Evolutionary conservation across 257 asterid genomes (phyloP).

Genomic region (Eucommia ulmoides): DNA sequence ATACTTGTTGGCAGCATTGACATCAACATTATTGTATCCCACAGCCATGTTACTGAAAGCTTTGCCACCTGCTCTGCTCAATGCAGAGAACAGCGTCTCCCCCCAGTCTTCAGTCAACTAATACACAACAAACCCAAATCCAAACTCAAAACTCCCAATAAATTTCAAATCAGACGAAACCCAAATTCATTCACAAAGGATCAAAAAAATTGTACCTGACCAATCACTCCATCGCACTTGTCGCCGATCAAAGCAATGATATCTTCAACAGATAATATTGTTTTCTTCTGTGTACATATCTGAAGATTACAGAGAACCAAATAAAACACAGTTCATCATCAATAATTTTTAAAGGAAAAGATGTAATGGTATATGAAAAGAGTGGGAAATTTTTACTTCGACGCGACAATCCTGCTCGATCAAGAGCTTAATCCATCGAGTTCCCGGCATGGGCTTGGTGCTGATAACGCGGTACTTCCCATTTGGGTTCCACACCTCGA

Average conservation of each 20-base stretch:
- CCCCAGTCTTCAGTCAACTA: constrained; percentile 98
- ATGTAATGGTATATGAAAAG: neutral
- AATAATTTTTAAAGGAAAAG: neutral
- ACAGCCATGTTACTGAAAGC: constrained; percentile 99
- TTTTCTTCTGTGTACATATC: constrained; percentile 68
- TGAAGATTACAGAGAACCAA: neutral
- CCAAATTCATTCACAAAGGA: too few species aligned
- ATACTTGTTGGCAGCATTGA: constrained; percentile 67
- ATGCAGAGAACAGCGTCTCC: constrained; percentile 65
- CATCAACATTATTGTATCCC: constrained; percentile 91
- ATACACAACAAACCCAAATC: constrained; percentile 7
- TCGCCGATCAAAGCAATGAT: constrained; percentile 72
- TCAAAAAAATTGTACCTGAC: constrained; percentile 47
- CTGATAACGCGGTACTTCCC: constrained; percentile 86
- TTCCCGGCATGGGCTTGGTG: constrained; percentile 95
- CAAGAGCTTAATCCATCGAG: constrained; percentile 82
- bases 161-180: too few species aligned
- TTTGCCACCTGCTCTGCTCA: constrained; percentile 91
- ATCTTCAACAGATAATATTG: constrained; percentile 87
- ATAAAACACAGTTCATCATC: neutral
- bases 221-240: constrained; percentile 89
- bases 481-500: constrained; percentile 83
- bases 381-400: constrained; percentile 37
- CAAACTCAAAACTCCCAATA: neutral
- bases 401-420: constrained; percentile 86